phyloP scores from a whole-genome alignment of 305 asterid genomes.

The Rubia peregrina region DNA sequence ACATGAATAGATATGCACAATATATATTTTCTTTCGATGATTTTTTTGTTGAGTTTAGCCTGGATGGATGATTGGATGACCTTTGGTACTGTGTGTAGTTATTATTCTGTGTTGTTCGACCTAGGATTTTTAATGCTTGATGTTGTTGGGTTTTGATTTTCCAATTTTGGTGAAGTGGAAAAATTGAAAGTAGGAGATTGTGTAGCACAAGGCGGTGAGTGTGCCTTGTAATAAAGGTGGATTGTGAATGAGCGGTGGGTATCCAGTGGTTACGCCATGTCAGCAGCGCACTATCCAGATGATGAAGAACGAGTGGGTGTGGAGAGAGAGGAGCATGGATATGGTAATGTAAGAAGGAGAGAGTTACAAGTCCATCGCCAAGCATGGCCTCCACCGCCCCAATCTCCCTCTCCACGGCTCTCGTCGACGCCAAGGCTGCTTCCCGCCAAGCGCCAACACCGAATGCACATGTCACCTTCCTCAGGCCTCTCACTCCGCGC shows the following conservation, averaged over 20 bases:
- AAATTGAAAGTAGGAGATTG: too few relatives aligned
- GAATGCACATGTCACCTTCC: conserved; percentile 26
- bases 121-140: too few relatives aligned
- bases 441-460: conserved; percentile 32
- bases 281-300: conserved; percentile 42
- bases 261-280: conserved; percentile 37
- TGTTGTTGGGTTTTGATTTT: too few relatives aligned
- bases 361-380: neutral
- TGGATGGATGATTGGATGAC: too few relatives aligned
- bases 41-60: too few relatives aligned
- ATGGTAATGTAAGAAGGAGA: neutral
- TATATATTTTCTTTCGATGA: too few relatives aligned
- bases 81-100: too few relatives aligned
- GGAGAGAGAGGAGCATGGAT: neutral
- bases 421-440: conserved; percentile 36
- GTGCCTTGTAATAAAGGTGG: too few relatives aligned
- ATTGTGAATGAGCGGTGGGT: neutral
- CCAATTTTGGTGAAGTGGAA: too few relatives aligned
- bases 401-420: conserved; percentile 44
- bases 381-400: conserved; percentile 23
- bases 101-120: too few relatives aligned
- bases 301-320: conserved; percentile 32
- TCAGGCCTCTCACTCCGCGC: conserved; percentile 16
- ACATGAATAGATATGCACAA: too few relatives aligned
- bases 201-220: too few relatives aligned